Conservation (phyloP, 352 stramenopile genomes). For the Phytopythium montanum region DNA sequence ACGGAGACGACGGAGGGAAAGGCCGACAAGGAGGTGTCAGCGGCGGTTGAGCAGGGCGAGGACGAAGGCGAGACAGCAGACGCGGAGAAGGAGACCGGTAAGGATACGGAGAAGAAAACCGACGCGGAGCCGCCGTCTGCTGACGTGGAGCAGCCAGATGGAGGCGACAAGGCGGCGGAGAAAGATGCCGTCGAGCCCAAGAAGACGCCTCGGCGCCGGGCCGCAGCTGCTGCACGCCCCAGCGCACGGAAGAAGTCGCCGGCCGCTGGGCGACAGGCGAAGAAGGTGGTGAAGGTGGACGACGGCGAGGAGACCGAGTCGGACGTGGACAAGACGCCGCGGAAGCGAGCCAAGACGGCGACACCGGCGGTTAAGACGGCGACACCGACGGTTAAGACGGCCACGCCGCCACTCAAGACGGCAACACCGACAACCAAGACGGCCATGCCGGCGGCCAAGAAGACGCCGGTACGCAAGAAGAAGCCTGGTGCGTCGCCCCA, state of each 20-base stretch:
- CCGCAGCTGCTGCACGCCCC: neutral
- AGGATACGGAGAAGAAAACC: neutral
- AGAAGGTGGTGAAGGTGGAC: constrained; percentile 6
- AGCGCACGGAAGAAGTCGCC: constrained; percentile 3
- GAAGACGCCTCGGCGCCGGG: neutral
- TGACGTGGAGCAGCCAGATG: neutral
- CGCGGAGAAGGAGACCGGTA: neutral
- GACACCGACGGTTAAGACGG: too few species aligned
- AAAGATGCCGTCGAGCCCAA: constrained; percentile 1
- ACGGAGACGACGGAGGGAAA: neutral
- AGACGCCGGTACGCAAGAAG: constrained; percentile 37
- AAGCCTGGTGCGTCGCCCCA: constrained; percentile 21
- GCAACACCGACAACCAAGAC: neutral
- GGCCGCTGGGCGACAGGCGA: constrained; percentile 2
- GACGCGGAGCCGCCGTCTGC: neutral
- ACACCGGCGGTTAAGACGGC: constrained; percentile 20
- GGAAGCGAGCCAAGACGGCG: constrained; percentile 34
- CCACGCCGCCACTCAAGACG: constrained; percentile 31
- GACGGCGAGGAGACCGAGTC: constrained; percentile 45
- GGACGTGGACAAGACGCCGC: constrained; percentile 43
- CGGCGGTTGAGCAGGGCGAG: neutral
- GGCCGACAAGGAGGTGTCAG: neutral
- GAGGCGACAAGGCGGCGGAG: neutral
- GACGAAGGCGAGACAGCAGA: neutral
- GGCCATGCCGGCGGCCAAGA: constrained; percentile 15